phyloP scores from a whole-genome alignment of 768 basidiomycete genomes.

The Rhizopogon vinicolor region DNA sequence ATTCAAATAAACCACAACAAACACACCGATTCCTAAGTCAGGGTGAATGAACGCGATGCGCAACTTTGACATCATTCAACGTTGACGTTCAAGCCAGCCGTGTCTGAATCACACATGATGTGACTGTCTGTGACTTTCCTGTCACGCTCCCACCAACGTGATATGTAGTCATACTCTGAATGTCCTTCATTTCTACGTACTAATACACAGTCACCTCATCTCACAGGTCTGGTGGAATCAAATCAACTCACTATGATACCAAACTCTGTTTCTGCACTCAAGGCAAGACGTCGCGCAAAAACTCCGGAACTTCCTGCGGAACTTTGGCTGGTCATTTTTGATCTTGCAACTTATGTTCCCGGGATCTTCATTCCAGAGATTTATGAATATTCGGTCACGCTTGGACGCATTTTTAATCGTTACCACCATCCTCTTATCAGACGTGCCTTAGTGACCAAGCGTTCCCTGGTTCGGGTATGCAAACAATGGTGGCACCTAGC shows the following conservation, averaged over 20 bases:
- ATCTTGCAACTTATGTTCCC: constrained; percentile 15
- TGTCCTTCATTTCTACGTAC: background rate
- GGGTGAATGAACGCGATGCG: constrained; percentile 88
- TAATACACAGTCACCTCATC: background rate
- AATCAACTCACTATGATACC: background rate
- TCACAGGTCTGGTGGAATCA: background rate
- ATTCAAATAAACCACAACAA: background rate
- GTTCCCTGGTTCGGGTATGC: constrained; percentile 23
- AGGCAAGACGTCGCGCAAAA: background rate
- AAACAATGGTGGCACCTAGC: constrained; percentile 25
- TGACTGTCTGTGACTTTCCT: background rate
- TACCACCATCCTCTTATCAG: constrained; percentile 6
- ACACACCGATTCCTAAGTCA: constrained; percentile 86
- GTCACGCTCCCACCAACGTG: background rate
- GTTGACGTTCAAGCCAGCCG: background rate
- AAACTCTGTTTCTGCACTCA: background rate
- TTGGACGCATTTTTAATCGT: constrained; percentile 7
- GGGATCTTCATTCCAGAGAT: constrained; percentile 18
- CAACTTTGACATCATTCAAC: constrained; percentile 20
- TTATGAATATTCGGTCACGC: constrained; percentile 9
- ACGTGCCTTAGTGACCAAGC: constrained; percentile 19
- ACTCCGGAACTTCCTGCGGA: constrained; percentile 15
- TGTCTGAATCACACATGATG: background rate
- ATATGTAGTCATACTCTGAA: too few species aligned
- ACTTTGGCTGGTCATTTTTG: constrained; percentile 21